These are phyloP conservation scores for Debaryomyces psychrophilus DNA, from an alignment of 1,139 yeast species.

Conservation along the genomic window DNA sequence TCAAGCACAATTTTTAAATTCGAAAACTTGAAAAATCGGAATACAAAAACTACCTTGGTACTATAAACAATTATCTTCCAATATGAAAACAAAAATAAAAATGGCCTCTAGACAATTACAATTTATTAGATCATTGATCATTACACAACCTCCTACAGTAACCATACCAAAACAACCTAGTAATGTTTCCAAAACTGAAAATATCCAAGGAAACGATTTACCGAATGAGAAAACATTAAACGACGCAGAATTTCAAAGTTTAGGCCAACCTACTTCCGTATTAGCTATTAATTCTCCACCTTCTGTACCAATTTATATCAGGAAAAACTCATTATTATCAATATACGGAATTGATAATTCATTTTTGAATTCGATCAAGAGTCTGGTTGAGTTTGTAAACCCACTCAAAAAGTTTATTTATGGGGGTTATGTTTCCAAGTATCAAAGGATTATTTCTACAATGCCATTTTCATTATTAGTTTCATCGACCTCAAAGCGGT, in stretches of 20 bases:
- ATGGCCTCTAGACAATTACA: slow-evolving; percentile 8
- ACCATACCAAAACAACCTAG: slow-evolving; percentile 2
- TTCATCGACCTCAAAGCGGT: slow-evolving; percentile 23
- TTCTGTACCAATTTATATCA: slow-evolving; percentile 54
- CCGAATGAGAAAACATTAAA: slow-evolving; percentile 22
- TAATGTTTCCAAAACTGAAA: slow-evolving; percentile 13
- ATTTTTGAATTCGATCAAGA: slow-evolving; percentile 27
- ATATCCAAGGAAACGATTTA: slow-evolving; percentile 25
- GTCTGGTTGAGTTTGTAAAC: slow-evolving; percentile 32
- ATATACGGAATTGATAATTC: slow-evolving; percentile 38
- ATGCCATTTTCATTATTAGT: slow-evolving; percentile 49
- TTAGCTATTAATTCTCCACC: slow-evolving; percentile 55
- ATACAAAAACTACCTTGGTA: neutral
- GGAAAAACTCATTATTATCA: slow-evolving; percentile 52
- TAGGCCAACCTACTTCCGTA: slow-evolving; percentile 50
- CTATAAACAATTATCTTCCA: neutral
- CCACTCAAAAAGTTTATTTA: slow-evolving; percentile 44
- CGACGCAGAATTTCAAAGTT: slow-evolving; percentile 34
- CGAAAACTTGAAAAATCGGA: neutral
- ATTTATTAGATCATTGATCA: slow-evolving; percentile 10
- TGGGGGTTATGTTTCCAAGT: slow-evolving; percentile 46
- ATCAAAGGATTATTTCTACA: slow-evolving; percentile 52
- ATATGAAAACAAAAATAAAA: neutral
- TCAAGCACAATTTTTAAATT: neutral
- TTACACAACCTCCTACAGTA: slow-evolving; percentile 10